Evolutionary conservation across 805 yeast species (phyloP).

Genomic region (Sugiyamaella qingdaonensis): DNA sequence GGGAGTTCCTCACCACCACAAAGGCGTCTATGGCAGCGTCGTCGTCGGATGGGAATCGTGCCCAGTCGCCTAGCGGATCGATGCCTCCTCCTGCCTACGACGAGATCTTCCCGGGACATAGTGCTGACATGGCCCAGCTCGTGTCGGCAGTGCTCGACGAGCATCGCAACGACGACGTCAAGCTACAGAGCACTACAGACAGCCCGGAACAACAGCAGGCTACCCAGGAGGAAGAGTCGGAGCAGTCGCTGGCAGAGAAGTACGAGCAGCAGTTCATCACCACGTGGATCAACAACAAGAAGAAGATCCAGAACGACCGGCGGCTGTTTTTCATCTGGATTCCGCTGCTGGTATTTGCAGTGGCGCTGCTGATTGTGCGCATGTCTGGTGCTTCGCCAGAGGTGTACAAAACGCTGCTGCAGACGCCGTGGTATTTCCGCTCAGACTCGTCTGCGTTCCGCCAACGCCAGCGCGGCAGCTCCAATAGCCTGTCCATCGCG

Average conservation of each 20-base stretch:
- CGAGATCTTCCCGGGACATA: constrained; percentile 19
- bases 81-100: constrained; percentile 26
- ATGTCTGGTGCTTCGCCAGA: constrained; percentile 12
- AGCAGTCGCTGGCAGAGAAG: neutral
- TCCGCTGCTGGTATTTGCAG: constrained; percentile 54
- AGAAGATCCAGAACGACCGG: constrained; percentile 61
- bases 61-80: constrained; percentile 9
- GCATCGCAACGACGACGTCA: neutral
- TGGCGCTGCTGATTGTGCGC: constrained; percentile 7
- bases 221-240: neutral
- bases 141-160: too few species aligned
- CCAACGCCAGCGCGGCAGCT: neutral
- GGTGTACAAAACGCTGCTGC: constrained; percentile 8
- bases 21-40: neutral
- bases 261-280: constrained; percentile 25
- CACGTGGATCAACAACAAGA: constrained; percentile 38
- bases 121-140: constrained; percentile 3
- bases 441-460: neutral
- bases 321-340: constrained; percentile 90
- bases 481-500: too few species aligned
- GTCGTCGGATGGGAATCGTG: constrained; percentile 2
- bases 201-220: neutral
- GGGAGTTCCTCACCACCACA: constrained; percentile 17
- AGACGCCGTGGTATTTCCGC: constrained; percentile 2
- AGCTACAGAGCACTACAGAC: too few species aligned